Evolutionary conservation across 805 yeast genomes (phyloP).

Genomic region (Ogataea parapolymorpha): DNA sequence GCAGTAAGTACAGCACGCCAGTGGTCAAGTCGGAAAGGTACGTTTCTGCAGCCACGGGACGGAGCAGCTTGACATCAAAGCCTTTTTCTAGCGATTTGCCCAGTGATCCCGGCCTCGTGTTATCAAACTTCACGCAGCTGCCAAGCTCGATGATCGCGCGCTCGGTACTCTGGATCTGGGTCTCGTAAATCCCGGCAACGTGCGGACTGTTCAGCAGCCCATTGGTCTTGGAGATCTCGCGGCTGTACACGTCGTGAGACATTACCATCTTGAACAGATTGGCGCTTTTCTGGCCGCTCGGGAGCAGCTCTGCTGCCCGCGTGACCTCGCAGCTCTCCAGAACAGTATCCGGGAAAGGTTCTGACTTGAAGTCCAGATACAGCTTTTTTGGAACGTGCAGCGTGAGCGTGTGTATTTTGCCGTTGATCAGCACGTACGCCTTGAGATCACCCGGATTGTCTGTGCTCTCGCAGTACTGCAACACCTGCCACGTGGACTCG

Average conservation of each 20-base stretch:
- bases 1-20: conserved; percentile 63
- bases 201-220: conserved; percentile 61
- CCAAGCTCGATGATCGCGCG: conserved; percentile 82
- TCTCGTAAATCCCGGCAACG: conserved; percentile 72
- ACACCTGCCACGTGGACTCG: conserved; percentile 79
- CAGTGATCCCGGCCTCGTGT: conserved; percentile 71
- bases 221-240: conserved; percentile 54
- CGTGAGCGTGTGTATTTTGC: conserved; percentile 67
- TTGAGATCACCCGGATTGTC: conserved; percentile 69
- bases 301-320: conserved; percentile 58
- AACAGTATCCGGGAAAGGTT: conserved; percentile 25
- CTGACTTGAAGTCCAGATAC: conserved; percentile 61
- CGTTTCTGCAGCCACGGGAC: conserved; percentile 41
- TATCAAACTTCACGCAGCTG: conserved; percentile 63
- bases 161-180: conserved; percentile 62
- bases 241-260: conserved; percentile 60
- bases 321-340: conserved; percentile 55
- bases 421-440: conserved; percentile 66
- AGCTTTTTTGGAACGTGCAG: conserved; percentile 74
- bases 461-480: conserved; percentile 61
- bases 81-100: conserved; percentile 86
- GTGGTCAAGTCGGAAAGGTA: conserved; percentile 56
- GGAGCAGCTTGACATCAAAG: conserved; percentile 60
- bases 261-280: conserved; percentile 60
- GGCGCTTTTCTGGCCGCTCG: conserved; percentile 58